Evolutionary conservation across 2,329 filamentous ascomycete species (phyloP), one percentile per base, ranked within the genome.

Genomic region (Paecilomyces sp.): DNA sequence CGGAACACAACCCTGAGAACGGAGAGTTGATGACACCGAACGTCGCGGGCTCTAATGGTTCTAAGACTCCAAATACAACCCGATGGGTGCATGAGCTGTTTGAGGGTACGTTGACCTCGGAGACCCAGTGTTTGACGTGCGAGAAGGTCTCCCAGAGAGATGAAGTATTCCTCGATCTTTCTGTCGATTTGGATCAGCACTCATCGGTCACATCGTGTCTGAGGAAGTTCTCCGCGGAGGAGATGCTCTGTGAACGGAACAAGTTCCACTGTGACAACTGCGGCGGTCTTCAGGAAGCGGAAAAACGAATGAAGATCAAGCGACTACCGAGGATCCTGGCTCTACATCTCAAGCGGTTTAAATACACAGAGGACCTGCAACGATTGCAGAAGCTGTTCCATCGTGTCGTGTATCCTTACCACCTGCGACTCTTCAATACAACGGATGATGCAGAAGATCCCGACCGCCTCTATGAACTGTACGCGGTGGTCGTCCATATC

Each of bases 261-360:
- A 99, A 99, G 72, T 99, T 99, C 66, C 93, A 99, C 72, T 99
- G 94, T 77, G 94, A 99, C 73, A 92, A 92, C 68, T 99, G 94
- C 67, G 94, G 94, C 57, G 94, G 94, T 2, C 79, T 99, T 58
- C 94, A 99, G 75, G 94, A 99, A 77, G 94, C 94, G 0, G 94
- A 99, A 75, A 99, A 97, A 80, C 86, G 94, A 64, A 99, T 99
- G 94, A 99, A 97, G 80, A 93, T 99, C 67, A 97, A 99, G 79
- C 86, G 90, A 57, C 78, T 97, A 70, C 94, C 94, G 3, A 92
- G 91, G 70, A 91, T 99, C 61, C 77, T 99, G 64, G 92, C 94
- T 3, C 79, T 99, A 60, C 94, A 99, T 72, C 78, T 99, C 63
- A 99, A 99, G 77, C 86, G 94, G 59, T 99, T 99, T 81, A 97